Evolutionary conservation across 768 basidiomycete genomes (phyloP).

Genomic region (Boletales sp.): DNA sequence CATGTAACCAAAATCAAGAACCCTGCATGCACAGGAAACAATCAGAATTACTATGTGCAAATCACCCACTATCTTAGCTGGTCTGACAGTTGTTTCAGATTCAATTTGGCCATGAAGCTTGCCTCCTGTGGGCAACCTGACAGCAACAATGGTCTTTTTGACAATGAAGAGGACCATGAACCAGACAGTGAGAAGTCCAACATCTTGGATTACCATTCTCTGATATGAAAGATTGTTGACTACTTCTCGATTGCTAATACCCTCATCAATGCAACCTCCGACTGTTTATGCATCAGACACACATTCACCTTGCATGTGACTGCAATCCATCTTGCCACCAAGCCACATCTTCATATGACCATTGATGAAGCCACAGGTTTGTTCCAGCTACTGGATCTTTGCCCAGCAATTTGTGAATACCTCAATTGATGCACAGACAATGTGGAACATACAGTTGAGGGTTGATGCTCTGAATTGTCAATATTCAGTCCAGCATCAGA

Average conservation of each 20-base stretch:
- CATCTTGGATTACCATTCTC: not conserved
- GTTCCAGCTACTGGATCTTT: not conserved
- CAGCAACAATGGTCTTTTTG: not conserved
- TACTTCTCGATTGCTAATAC: not conserved
- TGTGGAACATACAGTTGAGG: not conserved
- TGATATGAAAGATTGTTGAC: not conserved
- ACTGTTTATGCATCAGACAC: no score
- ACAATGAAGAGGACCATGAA: not conserved
- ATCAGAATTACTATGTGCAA: conserved; percentile 26
- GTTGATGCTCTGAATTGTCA: not conserved
- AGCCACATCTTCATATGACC: not conserved
- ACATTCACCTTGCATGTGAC: not conserved
- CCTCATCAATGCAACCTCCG: not conserved
- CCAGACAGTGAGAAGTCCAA: not conserved
- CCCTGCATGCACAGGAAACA: conserved; percentile 27
- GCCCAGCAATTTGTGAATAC: not conserved
- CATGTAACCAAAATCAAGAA: conserved; percentile 33
- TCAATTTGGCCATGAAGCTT: conserved; percentile 2
- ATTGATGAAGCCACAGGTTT: not conserved
- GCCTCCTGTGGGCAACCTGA: not conserved
- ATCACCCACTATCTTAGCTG: conserved; percentile 32
- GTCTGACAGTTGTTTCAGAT: conserved; percentile 19
- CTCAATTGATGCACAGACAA: not conserved
- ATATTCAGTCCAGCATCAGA: not conserved
- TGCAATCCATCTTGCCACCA: not conserved